phyloP scores from a whole-genome alignment of 257 asterid species.

The Salvia miltiorrhiza region DNA sequence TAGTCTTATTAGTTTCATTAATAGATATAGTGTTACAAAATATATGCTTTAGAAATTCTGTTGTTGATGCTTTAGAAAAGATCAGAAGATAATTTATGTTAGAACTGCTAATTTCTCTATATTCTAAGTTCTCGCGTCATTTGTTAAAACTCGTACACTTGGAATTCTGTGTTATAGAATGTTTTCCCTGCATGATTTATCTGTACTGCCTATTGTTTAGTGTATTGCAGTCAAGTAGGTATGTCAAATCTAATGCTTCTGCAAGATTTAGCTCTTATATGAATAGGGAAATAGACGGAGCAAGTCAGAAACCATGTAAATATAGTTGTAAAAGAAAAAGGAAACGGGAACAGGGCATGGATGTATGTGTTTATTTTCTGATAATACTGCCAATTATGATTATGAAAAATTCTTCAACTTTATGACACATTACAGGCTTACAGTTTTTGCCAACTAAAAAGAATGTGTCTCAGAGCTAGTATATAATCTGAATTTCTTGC shows the following conservation, averaged over 20 bases:
- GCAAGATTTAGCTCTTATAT: too few species aligned
- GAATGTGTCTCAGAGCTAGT: background rate
- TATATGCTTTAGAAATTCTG: conserved; percentile 14
- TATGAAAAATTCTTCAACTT: background rate
- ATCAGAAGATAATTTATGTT: background rate
- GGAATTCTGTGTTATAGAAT: background rate
- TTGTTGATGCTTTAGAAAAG: background rate
- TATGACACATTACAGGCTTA: background rate
- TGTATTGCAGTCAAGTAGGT: too few species aligned
- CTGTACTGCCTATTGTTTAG: background rate
- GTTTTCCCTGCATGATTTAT: background rate
- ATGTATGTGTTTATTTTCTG: background rate
- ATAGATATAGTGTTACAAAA: conserved; percentile 1
- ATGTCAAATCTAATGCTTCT: too few species aligned
- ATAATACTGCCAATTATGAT: background rate
- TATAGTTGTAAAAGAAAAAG: too few species aligned
- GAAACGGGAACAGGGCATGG: background rate
- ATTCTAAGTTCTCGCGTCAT: background rate
- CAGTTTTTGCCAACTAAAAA: conserved; percentile 10
- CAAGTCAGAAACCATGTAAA: too few species aligned
- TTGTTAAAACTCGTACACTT: background rate
- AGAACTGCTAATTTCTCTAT: too few species aligned
- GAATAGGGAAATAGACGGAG: too few species aligned
- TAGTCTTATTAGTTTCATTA: background rate
- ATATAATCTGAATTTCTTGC: background rate